Evolutionary conservation across 2,329 filamentous ascomycete species (phyloP).

Genomic region (Anisogramma anomala): DNA sequence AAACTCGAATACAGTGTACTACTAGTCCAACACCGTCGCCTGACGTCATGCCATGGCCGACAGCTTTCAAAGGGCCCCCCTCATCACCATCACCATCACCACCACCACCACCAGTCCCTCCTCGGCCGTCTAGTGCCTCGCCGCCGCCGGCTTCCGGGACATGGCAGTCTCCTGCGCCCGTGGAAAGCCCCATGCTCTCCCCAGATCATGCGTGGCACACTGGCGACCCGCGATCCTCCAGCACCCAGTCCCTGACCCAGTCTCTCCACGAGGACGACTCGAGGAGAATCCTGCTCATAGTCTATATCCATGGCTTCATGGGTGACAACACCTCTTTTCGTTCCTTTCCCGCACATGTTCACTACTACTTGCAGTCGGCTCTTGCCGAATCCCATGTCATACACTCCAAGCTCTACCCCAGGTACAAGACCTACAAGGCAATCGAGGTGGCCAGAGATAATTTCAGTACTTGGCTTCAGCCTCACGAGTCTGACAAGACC

Average conservation of each 20-base stretch:
- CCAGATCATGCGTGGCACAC: conserved; percentile 14
- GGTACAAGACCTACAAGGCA: conserved; percentile 63
- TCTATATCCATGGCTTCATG: conserved; percentile 29
- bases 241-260: conserved; percentile 32
- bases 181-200: neutral
- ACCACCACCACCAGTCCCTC: conserved; percentile 1
- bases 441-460: conserved; percentile 67
- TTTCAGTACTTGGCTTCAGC: conserved; percentile 71
- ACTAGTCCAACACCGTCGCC: too few species aligned
- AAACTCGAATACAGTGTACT: too few species aligned
- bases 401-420: conserved; percentile 76
- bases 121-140: conserved; percentile 1
- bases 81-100: neutral
- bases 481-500: conserved; percentile 60
- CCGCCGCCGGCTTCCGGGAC: conserved; percentile 9
- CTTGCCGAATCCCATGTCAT: conserved; percentile 65
- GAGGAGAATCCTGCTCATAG: conserved; percentile 53
- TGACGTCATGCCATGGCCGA: conserved; percentile 12
- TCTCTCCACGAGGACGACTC: conserved; percentile 24
- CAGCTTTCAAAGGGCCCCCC: neutral
- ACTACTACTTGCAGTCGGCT: conserved; percentile 56
- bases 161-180: conserved; percentile 5
- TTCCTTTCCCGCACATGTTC: conserved; percentile 79
- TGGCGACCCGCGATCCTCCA: conserved; percentile 37
- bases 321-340: conserved; percentile 56